These are phyloP conservation scores for Mortierella sp. DNA, from an alignment of 371 early-diverging fungal genomes.

Conservation along the genomic window DNA sequence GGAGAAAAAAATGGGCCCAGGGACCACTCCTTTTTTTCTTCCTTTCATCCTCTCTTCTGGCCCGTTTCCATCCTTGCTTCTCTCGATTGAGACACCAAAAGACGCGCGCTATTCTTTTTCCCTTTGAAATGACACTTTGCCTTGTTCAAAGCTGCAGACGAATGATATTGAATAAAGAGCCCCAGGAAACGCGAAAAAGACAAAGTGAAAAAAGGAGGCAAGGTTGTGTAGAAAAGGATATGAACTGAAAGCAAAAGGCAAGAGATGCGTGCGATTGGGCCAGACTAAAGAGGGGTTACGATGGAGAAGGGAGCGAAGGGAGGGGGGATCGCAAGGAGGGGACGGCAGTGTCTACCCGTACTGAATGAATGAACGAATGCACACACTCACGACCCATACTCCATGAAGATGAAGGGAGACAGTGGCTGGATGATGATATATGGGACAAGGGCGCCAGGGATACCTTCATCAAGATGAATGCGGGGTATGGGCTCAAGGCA, in stretches of 20 bases:
- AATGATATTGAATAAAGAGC: too few species aligned
- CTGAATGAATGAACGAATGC: not conserved
- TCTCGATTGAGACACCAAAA: not conserved
- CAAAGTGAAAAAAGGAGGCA: not conserved
- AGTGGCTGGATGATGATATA: too few species aligned
- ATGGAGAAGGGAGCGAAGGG: not conserved
- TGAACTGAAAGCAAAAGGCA: not conserved
- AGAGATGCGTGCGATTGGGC: conserved; percentile 3
- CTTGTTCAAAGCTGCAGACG: not conserved
- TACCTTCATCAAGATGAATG: not conserved
- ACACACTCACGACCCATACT: too few species aligned
- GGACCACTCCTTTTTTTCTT: not conserved
- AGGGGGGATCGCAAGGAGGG: not conserved
- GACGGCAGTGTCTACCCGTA: not conserved
- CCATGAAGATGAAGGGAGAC: too few species aligned
- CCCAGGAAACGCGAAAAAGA: not conserved
- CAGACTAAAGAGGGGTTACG: not conserved
- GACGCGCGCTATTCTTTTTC: not conserved
- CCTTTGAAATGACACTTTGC: not conserved
- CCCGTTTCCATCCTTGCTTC: not conserved
- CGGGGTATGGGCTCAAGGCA: not conserved
- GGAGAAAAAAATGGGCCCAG: conserved; percentile 12
- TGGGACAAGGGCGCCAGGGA: too few species aligned
- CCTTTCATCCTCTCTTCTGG: not conserved
- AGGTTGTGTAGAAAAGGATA: conserved; percentile 5